Percentiles rank a stretch among this genome's conserved stretches.
These are phyloP conservation scores for Chlorella variabilis DNA, from an alignment of 163 green algal species.

Conservation along the genomic window DNA sequence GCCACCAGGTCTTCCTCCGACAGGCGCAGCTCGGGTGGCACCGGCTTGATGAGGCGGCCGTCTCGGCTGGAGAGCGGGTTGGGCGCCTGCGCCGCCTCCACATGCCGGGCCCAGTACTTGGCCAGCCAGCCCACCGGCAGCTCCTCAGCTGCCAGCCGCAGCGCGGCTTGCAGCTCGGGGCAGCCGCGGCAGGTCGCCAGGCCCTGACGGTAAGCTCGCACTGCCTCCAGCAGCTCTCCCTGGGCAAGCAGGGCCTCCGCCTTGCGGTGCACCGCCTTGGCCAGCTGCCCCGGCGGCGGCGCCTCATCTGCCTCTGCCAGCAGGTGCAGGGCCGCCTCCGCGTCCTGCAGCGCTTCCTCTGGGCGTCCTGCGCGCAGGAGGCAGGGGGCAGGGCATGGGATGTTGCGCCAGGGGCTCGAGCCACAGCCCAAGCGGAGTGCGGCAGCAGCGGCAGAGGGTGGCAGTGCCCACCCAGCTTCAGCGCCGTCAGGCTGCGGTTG, in stretches of 20 bases:
- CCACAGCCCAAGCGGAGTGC: no score
- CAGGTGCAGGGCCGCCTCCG: slow-evolving; percentile 29
- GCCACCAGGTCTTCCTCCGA: background rate
- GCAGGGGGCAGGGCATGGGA: no score
- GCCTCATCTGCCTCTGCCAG: background rate
- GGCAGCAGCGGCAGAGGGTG: no score
- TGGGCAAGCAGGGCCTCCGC: slow-evolving; percentile 33
- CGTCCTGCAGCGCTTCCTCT: slow-evolving; percentile 27
- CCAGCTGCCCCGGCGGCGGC: background rate
- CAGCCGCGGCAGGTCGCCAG: slow-evolving; percentile 5
- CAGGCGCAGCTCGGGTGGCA: slow-evolving; percentile 45
- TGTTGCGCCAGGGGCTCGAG: no score
- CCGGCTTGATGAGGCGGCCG: slow-evolving; percentile 43
- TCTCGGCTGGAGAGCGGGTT: slow-evolving; percentile 49
- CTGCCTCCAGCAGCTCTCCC: slow-evolving; percentile 23
- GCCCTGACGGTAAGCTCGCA: slow-evolving; percentile 33
- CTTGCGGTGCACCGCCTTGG: slow-evolving; percentile 47
- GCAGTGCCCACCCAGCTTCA: slow-evolving; percentile 38
- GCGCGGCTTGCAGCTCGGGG: slow-evolving; percentile 23
- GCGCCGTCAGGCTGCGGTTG: slow-evolving; percentile 35
- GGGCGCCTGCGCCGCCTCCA: slow-evolving; percentile 41
- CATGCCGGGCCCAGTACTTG: slow-evolving; percentile 36
- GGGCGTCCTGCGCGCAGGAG: slow-evolving; percentile 25
- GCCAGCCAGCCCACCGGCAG: slow-evolving; percentile 44
- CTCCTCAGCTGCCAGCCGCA: slow-evolving; percentile 21